These are phyloP conservation scores for Gastrolobium bilobum DNA, from an alignment of 306 rosid species.

Conservation along the genomic window DNA sequence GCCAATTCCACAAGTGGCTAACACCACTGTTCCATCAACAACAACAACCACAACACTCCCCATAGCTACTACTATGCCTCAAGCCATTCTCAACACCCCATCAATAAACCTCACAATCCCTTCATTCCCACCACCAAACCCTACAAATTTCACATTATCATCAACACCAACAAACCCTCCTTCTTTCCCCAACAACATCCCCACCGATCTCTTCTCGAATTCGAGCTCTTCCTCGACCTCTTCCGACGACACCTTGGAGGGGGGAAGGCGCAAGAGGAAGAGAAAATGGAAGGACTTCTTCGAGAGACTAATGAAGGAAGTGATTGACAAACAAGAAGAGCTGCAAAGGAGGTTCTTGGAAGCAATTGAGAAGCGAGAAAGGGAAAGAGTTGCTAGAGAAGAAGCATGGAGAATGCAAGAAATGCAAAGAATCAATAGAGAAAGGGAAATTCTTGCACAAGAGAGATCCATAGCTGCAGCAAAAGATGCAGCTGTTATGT, in stretches of 20 bases:
- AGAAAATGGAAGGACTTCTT: conserved; percentile 95
- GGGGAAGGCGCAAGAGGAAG: conserved; percentile 65
- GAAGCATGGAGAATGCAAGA: conserved; percentile 91
- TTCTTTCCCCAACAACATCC: conserved; percentile 47
- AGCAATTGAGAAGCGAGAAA: conserved; percentile 81
- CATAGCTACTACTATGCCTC: conserved; percentile 45
- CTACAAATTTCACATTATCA: conserved; percentile 36
- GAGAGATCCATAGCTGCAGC: conserved; percentile 77
- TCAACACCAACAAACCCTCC: conserved; percentile 8
- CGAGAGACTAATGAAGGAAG: conserved; percentile 78
- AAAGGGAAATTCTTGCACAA: conserved; percentile 77
- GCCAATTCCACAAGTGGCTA: conserved; percentile 31
- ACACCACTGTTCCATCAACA: conserved; percentile 67
- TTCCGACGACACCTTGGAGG: conserved; percentile 63
- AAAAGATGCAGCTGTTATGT: conserved; percentile 80
- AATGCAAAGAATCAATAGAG: conserved; percentile 68
- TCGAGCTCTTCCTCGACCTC: conserved; percentile 78
- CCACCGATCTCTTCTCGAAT: conserved; percentile 60
- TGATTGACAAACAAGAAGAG: conserved; percentile 82
- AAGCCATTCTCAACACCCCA: conserved; percentile 40
- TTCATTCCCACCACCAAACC: conserved; percentile 53
- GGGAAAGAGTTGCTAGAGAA: conserved; percentile 68
- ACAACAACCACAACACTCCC: conserved; percentile 37
- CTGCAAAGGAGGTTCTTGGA: conserved; percentile 82
- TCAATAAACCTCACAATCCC: conserved; percentile 47